A percentile compares a stretch with the other conserved stretches of the same genome.
Conservation (phyloP, 306 rosid species). For the Cyclanthera cordifolia region DNA sequence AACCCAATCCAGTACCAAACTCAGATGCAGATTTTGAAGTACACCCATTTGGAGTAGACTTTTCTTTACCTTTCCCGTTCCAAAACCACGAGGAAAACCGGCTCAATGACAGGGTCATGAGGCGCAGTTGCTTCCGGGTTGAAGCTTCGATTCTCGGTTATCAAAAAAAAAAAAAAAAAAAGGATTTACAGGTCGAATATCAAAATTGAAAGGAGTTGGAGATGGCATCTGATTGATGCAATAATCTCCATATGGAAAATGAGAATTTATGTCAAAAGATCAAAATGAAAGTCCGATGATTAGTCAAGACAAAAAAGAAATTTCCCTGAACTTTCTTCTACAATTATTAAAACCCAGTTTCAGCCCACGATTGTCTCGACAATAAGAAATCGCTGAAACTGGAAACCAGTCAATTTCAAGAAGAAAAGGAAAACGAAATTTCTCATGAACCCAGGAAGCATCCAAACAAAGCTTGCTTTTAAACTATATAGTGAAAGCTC, state of each 20-base stretch:
- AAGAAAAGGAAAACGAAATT: too few species aligned
- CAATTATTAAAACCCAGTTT: not conserved
- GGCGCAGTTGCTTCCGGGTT: not conserved
- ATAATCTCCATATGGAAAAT: slow-evolving; percentile 46
- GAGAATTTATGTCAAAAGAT: not conserved
- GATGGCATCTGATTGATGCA: slow-evolving; percentile 66
- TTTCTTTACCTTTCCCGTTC: slow-evolving; percentile 58
- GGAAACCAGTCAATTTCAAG: too few species aligned
- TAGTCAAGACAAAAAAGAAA: too few species aligned
- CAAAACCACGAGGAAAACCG: slow-evolving; percentile 63
- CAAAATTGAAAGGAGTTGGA: slow-evolving; percentile 16
- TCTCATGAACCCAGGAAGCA: too few species aligned
- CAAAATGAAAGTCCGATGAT: not conserved
- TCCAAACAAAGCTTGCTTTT: not conserved
- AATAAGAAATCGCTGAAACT: too few species aligned
- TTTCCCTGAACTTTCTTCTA: too few species aligned
- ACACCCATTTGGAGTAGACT: slow-evolving; percentile 37
- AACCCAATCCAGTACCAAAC: slow-evolving; percentile 27
- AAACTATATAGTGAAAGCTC: too few species aligned
- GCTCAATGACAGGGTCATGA: slow-evolving; percentile 65
- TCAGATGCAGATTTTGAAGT: slow-evolving; percentile 44
- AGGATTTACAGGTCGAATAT: slow-evolving; percentile 20
- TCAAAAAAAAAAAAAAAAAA: too few species aligned
- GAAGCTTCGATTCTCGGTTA: too few species aligned
- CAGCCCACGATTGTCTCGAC: not conserved